A percentile compares a stretch with the other conserved stretches of the same genome.
Conservation (phyloP, 2,329 filamentous ascomycete genomes). For the Diaporthe nobilis region DNA sequence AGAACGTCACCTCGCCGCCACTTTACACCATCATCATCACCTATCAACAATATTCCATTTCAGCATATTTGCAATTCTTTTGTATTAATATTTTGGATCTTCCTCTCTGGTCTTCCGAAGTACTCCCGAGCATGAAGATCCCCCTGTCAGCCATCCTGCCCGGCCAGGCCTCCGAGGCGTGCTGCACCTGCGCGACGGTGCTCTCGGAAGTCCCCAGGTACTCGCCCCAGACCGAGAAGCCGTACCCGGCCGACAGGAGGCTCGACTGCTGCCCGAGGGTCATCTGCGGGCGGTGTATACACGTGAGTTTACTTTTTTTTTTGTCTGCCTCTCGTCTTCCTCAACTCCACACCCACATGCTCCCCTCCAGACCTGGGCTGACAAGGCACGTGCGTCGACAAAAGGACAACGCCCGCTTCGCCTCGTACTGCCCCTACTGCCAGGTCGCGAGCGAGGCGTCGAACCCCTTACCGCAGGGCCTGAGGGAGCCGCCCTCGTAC, state of each 20-base stretch:
- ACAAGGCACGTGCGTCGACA: slow-evolving; percentile 35
- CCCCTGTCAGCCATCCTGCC: slow-evolving; percentile 31
- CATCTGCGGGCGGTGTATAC: slow-evolving; percentile 80
- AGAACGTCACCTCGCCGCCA: slow-evolving; percentile 40
- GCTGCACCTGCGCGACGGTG: slow-evolving; percentile 78
- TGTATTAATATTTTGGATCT: neutral
- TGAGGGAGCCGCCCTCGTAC: slow-evolving; percentile 79
- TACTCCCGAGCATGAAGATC: slow-evolving; percentile 32
- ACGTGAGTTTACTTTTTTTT: slow-evolving; percentile 57
- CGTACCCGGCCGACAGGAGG: slow-evolving; percentile 65
- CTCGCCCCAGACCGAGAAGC: slow-evolving; percentile 72
- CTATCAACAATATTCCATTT: neutral
- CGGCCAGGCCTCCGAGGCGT: slow-evolving; percentile 58
- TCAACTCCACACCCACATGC: neutral
- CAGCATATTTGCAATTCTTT: neutral
- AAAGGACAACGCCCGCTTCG: slow-evolving; percentile 78
- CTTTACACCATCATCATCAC: neutral
- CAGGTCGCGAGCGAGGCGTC: slow-evolving; percentile 76
- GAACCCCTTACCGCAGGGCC: slow-evolving; percentile 69
- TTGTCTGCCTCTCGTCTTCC: neutral
- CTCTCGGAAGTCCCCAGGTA: slow-evolving; percentile 68
- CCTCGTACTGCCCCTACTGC: slow-evolving; percentile 79
- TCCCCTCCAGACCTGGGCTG: slow-evolving; percentile 15
- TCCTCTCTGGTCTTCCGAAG: neutral
- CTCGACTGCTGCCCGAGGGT: slow-evolving; percentile 78